A percentile compares a stretch with the other conserved stretches of the same genome.
Evolutionary conservation across 2,329 filamentous ascomycete species (phyloP).

Genomic region (Epichloe aotearoae): DNA sequence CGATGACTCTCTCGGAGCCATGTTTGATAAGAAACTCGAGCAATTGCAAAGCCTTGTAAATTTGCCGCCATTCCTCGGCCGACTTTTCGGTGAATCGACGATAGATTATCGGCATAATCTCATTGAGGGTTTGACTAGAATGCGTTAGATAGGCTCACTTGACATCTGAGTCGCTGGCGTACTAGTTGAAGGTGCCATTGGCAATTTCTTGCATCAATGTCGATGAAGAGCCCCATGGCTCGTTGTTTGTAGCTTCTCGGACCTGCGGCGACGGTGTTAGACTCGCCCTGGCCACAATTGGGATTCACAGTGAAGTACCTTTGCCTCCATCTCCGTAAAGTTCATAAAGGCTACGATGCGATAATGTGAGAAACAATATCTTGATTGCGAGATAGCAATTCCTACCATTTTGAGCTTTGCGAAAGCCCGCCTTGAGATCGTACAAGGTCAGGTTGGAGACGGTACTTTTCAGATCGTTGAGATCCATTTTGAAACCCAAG

Average conservation of each 20-base stretch:
- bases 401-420: constrained; percentile 92
- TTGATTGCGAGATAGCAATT: constrained; percentile 3
- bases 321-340: constrained; percentile 84
- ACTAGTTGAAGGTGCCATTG: constrained; percentile 98
- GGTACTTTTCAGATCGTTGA: constrained; percentile 71
- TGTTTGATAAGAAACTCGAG: constrained; percentile 97
- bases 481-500: constrained; percentile 52
- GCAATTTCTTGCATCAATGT: constrained; percentile 95
- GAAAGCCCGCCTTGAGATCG: constrained; percentile 86
- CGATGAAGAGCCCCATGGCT: constrained; percentile 83
- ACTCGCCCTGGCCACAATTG: constrained; percentile 2
- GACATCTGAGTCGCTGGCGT: constrained; percentile 23
- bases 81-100: constrained; percentile 97
- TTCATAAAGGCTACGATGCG: constrained; percentile 75
- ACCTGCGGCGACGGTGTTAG: constrained; percentile 40
- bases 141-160: background rate
- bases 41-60: constrained; percentile 95
- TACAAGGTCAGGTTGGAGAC: constrained; percentile 89
- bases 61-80: constrained; percentile 97
- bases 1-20: constrained; percentile 91
- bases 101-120: constrained; percentile 99
- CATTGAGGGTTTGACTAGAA: constrained; percentile 79
- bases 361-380: constrained; percentile 15
- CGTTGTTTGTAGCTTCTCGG: constrained; percentile 96
- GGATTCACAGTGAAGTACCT: constrained; percentile 27